These are phyloP conservation scores for Cenchrus purpureus DNA, from an alignment of 176 grass and related monocot species.

Conservation along the genomic window DNA sequence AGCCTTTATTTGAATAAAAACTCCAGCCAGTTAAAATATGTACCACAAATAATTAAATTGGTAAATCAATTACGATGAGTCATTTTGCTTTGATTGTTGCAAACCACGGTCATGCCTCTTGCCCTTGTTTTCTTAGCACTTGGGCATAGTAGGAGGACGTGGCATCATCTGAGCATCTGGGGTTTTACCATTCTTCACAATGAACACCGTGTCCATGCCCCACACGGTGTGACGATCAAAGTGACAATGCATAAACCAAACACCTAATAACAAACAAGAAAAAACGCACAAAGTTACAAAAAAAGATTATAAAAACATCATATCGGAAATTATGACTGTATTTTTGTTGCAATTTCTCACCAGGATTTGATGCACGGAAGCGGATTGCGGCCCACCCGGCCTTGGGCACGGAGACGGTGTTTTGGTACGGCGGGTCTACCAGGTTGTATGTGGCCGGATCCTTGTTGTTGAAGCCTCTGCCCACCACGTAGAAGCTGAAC, in stretches of 20 bases:
- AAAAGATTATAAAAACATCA: background rate
- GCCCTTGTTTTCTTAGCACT: constrained; percentile 35
- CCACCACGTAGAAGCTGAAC: constrained; percentile 45
- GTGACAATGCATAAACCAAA: constrained; percentile 88
- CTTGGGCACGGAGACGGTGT: constrained; percentile 30
- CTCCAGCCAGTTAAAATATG: background rate
- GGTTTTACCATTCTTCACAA: constrained; percentile 63
- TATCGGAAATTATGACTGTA: background rate
- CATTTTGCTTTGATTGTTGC: background rate
- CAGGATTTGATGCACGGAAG: constrained; percentile 39
- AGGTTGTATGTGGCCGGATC: constrained; percentile 35
- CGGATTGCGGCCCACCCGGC: constrained; percentile 41
- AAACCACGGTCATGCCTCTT: background rate
- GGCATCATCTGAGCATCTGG: constrained; percentile 36
- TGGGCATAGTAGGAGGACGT: constrained; percentile 56
- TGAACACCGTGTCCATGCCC: constrained; percentile 80
- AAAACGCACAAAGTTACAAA: background rate
- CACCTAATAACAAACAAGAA: constrained; percentile 22
- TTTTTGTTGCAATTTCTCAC: background rate
- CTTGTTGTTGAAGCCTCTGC: constrained; percentile 10
- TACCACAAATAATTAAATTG: background rate
- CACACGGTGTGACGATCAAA: constrained; percentile 61
- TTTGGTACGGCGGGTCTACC: constrained; percentile 36
- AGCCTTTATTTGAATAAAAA: background rate
- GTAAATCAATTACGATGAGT: background rate